phyloP scores from a whole-genome alignment of 257 asterid genomes.

The Linaria vulgaris region DNA sequence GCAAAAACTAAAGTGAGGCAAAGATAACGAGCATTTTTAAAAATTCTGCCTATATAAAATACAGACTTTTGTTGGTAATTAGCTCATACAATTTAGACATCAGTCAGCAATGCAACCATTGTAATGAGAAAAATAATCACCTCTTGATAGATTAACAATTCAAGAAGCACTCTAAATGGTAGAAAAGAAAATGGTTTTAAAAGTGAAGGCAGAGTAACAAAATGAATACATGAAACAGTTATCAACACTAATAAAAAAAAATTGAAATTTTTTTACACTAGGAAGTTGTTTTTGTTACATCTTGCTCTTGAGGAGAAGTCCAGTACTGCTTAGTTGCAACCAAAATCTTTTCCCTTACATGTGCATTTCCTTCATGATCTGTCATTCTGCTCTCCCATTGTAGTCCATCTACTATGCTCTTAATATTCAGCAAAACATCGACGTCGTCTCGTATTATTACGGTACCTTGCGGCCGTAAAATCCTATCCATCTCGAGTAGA shows the following conservation, averaged over 20 bases:
- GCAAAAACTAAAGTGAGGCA: too few species aligned
- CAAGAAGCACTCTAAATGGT: background rate
- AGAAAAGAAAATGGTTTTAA: background rate
- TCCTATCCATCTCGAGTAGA: constrained; percentile 79
- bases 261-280: constrained; percentile 14
- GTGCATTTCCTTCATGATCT: constrained; percentile 88
- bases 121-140: background rate
- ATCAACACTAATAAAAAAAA: constrained; percentile 20
- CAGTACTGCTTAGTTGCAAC: constrained; percentile 85
- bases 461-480: constrained; percentile 82
- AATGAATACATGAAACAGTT: constrained; percentile 16
- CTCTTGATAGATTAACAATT: background rate
- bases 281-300: constrained; percentile 33
- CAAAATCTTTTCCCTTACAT: constrained; percentile 72
- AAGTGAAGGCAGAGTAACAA: background rate
- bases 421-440: constrained; percentile 57
- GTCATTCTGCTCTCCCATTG: constrained; percentile 83
- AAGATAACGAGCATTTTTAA: too few species aligned
- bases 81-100: too few species aligned
- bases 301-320: constrained; percentile 62
- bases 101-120: background rate
- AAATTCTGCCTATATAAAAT: background rate
- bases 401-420: constrained; percentile 61
- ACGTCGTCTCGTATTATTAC: constrained; percentile 83
- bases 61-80: background rate